A percentile compares a stretch with the other conserved stretches of the same genome.
phyloP scores from a whole-genome alignment of 306 rosid genomes.

The Gastrolobium bilobum region DNA sequence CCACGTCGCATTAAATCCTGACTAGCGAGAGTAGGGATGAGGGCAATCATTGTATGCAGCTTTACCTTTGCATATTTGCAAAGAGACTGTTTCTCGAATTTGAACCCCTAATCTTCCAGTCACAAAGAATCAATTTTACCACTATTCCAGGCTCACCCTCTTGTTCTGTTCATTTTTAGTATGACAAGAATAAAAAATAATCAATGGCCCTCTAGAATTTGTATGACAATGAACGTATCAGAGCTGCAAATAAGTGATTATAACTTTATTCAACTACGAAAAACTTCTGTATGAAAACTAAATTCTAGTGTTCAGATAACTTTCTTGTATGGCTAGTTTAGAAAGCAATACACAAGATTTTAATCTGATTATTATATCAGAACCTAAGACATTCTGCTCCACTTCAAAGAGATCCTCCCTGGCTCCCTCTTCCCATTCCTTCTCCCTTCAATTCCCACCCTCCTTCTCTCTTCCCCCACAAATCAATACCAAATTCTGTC shows the following conservation, averaged over 20 bases:
- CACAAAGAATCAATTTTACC: too few relatives aligned
- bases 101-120: too few relatives aligned
- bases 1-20: too few relatives aligned
- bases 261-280: too few relatives aligned
- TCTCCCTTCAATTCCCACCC: not conserved
- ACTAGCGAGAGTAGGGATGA: not conserved
- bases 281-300: too few relatives aligned
- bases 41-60: not conserved
- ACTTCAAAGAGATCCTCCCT: not conserved
- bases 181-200: not conserved
- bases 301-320: too few relatives aligned
- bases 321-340: not conserved
- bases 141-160: too few relatives aligned
- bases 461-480: slow-evolving; percentile 5
- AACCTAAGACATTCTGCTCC: not conserved
- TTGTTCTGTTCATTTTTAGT: not conserved
- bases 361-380: not conserved
- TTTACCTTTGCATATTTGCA: too few relatives aligned
- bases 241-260: too few relatives aligned
- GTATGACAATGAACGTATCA: too few relatives aligned
- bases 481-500: not conserved
- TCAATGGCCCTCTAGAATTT: not conserved
- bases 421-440: not conserved
- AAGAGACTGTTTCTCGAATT: too few relatives aligned
- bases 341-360: too few relatives aligned